Conservation (phyloP, 2,329 filamentous ascomycete genomes). For the Trichoderma gracile region DNA sequence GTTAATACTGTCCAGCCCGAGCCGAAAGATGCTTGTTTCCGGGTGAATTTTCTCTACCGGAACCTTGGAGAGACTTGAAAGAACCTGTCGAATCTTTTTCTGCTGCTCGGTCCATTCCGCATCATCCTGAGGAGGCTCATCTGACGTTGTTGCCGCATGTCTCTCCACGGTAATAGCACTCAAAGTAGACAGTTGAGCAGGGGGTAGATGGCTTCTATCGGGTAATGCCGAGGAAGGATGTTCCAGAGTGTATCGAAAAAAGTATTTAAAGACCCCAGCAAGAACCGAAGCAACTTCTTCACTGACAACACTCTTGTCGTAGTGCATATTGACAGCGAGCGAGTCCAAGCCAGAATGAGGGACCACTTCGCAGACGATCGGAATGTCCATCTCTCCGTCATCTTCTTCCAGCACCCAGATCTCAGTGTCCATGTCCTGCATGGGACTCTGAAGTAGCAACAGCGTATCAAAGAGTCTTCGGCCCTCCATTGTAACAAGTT, state of each 20-base stretch:
- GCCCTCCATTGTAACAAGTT: conserved; percentile 43
- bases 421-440: conserved; percentile 54
- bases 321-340: conserved; percentile 64
- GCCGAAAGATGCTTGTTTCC: conserved; percentile 74
- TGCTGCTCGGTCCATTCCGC: conserved; percentile 55
- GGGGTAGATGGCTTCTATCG: conserved; percentile 31
- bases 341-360: conserved; percentile 55
- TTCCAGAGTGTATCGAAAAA: conserved; percentile 33
- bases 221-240: conserved; percentile 34
- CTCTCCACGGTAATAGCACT: conserved; percentile 30
- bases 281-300: conserved; percentile 34
- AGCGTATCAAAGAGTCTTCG: conserved; percentile 74
- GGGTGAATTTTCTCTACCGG: conserved; percentile 53
- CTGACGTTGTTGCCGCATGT: conserved; percentile 26
- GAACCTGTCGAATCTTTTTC: conserved; percentile 52
- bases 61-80: conserved; percentile 60
- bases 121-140: not conserved
- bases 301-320: conserved; percentile 49
- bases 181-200: conserved; percentile 28
- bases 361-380: conserved; percentile 73
- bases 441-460: conserved; percentile 71
- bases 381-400: conserved; percentile 68
- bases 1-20: conserved; percentile 91
- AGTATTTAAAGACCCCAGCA: conserved; percentile 37
- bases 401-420: conserved; percentile 62